Evolutionary conservation across 2,329 filamentous ascomycete species (phyloP).

Genomic region (Phyllosticta capitalensis): DNA sequence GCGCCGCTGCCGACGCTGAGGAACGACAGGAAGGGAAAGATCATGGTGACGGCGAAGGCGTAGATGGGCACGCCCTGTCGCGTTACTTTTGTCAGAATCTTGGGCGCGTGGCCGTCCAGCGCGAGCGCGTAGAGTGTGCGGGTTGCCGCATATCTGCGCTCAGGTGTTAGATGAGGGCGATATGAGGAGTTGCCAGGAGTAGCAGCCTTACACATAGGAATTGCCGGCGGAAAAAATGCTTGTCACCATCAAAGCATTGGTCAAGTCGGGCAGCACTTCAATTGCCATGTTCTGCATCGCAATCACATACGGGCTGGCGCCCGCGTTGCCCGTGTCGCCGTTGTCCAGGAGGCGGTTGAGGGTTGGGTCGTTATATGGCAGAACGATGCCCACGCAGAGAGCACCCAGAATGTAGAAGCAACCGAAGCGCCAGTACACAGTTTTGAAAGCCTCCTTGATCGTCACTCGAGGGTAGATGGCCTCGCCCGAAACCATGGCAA

Average conservation of each 20-base stretch:
- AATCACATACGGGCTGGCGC: conserved; percentile 17
- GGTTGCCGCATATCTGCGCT: conserved; percentile 4
- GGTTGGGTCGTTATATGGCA: conserved; percentile 56
- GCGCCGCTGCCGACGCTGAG: conserved; percentile 22
- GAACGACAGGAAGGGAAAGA: conserved; percentile 29
- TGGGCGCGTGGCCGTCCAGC: conserved; percentile 37
- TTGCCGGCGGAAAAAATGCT: conserved; percentile 43
- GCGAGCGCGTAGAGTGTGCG: conserved; percentile 36
- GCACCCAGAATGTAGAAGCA: conserved; percentile 39
- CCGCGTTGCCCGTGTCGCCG: conserved; percentile 4
- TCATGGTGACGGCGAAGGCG: conserved; percentile 42
- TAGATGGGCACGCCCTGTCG: conserved; percentile 54
- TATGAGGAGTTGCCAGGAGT: neutral
- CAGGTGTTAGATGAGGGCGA: neutral
- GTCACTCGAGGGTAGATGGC: conserved; percentile 18
- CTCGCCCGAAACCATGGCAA: conserved; percentile 27
- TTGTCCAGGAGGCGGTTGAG: conserved; percentile 43
- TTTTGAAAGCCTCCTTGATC: conserved; percentile 41
- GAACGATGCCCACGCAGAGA: conserved; percentile 35
- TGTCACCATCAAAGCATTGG: conserved; percentile 24
- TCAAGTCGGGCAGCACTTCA: conserved; percentile 21
- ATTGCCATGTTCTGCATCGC: conserved; percentile 28
- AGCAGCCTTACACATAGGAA: conserved; percentile 33
- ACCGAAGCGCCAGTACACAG: conserved; percentile 37
- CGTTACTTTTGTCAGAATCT: conserved; percentile 45